These are phyloP conservation scores for Corylus heterophylla DNA, from an alignment of 306 rosid species.

Conservation along the genomic window DNA sequence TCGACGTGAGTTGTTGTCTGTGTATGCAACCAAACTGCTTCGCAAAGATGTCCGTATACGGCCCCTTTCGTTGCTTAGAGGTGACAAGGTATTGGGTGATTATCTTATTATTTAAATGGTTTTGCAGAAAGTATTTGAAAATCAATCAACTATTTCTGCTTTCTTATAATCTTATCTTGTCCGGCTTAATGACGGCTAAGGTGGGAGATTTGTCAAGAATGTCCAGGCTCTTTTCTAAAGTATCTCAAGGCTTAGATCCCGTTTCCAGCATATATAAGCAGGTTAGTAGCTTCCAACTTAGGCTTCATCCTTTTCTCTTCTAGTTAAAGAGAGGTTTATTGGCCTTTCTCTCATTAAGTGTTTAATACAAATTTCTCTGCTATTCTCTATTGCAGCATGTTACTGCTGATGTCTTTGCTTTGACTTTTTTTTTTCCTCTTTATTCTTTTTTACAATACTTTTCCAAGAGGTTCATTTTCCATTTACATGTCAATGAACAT, in stretches of 20 bases:
- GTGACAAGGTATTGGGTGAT: conserved; percentile 66
- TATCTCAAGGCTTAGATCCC: conserved; percentile 86
- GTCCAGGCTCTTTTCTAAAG: conserved; percentile 97
- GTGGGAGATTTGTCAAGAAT: conserved; percentile 89
- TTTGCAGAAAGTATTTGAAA: conserved; percentile 2
- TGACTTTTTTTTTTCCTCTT: conserved; percentile 13
- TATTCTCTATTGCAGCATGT: conserved; percentile 67
- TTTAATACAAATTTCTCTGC: conserved; percentile 10
- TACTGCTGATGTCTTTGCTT: conserved; percentile 67
- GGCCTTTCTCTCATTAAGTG: conserved; percentile 13
- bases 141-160: neutral
- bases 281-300: conserved; percentile 48
- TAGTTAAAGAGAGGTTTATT: neutral
- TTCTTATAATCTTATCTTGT: conserved; percentile 17
- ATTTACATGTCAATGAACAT: too few relatives aligned
- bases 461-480: too few relatives aligned
- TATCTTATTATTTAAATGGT: neutral
- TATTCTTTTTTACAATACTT: too few relatives aligned
- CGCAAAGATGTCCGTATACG: conserved; percentile 90
- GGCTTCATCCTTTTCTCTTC: conserved; percentile 5
- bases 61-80: conserved; percentile 73
- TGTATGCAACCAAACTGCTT: conserved; percentile 77
- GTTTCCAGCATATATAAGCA: conserved; percentile 83
- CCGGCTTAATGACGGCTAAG: conserved; percentile 35
- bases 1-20: conserved; percentile 69